Conservation (phyloP, 257 asterid species). For the Gentiana macrophylla region DNA sequence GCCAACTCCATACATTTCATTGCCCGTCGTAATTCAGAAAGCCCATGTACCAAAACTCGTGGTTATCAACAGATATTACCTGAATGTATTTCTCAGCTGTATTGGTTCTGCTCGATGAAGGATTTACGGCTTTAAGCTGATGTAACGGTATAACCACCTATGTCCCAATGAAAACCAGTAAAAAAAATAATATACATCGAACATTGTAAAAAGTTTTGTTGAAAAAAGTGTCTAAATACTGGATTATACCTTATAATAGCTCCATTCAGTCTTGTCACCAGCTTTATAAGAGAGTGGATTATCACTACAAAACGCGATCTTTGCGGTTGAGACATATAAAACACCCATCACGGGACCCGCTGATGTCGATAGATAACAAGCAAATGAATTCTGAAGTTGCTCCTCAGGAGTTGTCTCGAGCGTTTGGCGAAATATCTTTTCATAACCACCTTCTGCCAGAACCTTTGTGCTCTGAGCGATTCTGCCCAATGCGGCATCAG, state of each 20-base stretch:
- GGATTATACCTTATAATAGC: constrained; percentile 77
- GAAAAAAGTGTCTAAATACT: background rate
- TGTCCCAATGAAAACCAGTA: constrained; percentile 4
- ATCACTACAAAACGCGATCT: constrained; percentile 88
- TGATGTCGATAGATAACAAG: constrained; percentile 89
- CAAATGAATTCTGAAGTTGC: constrained; percentile 59
- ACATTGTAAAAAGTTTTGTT: background rate
- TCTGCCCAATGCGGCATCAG: constrained; percentile 91
- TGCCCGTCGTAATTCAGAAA: constrained; percentile 72
- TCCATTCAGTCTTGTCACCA: constrained; percentile 53
- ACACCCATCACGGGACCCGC: constrained; percentile 90
- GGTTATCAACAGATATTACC: constrained; percentile 68
- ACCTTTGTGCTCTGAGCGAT: constrained; percentile 81
- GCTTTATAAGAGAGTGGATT: constrained; percentile 73
- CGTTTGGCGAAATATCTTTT: constrained; percentile 70
- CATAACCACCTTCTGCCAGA: constrained; percentile 94
- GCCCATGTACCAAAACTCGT: constrained; percentile 98
- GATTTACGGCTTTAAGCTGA: constrained; percentile 71
- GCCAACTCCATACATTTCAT: constrained; percentile 54
- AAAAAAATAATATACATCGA: too few relatives aligned
- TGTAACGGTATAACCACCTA: constrained; percentile 69
- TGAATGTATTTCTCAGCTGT: constrained; percentile 81
- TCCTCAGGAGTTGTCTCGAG: constrained; percentile 72
- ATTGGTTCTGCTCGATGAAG: constrained; percentile 56
- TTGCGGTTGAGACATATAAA: constrained; percentile 64